Percentiles rank a stretch among this genome's conserved stretches.
phyloP scores from a whole-genome alignment of 108 stramenopile species.

The Fistulifera solaris region DNA sequence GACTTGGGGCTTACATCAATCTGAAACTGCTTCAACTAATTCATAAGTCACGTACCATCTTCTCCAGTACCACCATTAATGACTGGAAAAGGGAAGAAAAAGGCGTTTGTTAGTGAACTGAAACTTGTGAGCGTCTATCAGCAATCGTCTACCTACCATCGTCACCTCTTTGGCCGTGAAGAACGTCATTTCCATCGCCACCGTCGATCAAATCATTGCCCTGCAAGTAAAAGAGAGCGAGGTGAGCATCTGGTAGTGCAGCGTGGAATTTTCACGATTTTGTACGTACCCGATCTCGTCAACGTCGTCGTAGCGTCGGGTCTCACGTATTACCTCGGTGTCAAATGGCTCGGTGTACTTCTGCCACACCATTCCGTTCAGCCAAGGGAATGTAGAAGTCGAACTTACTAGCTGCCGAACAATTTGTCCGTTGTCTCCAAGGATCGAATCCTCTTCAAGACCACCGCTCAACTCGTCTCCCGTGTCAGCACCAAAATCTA shows the following conservation, averaged over 20 bases:
- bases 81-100: too few species aligned
- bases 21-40: conserved; percentile 10
- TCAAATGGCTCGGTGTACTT: conserved; percentile 16
- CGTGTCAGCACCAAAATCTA: conserved; percentile 13
- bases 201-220: conserved; percentile 11
- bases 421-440: conserved; percentile 29
- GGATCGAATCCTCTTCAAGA: conserved; percentile 12
- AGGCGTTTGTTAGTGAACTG: neutral
- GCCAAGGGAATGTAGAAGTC: conserved; percentile 14
- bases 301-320: conserved; percentile 20
- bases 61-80: conserved; percentile 6
- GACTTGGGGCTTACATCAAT: conserved; percentile 10
- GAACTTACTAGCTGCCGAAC: conserved; percentile 2
- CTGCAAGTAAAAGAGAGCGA: too few species aligned
- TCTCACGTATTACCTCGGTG: conserved; percentile 16
- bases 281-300: conserved; percentile 11
- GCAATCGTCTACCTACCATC: conserved; percentile 7
- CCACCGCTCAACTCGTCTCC: conserved; percentile 15
- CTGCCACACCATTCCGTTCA: conserved; percentile 10
- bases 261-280: neutral
- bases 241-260: neutral
- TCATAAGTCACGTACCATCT: conserved; percentile 15
- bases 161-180: conserved; percentile 22
- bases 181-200: conserved; percentile 15
- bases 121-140: neutral